Percentiles rank a stretch among this genome's conserved stretches.
phyloP scores from a whole-genome alignment of 2,329 filamentous ascomycete species.

The Onygenales sp. region DNA sequence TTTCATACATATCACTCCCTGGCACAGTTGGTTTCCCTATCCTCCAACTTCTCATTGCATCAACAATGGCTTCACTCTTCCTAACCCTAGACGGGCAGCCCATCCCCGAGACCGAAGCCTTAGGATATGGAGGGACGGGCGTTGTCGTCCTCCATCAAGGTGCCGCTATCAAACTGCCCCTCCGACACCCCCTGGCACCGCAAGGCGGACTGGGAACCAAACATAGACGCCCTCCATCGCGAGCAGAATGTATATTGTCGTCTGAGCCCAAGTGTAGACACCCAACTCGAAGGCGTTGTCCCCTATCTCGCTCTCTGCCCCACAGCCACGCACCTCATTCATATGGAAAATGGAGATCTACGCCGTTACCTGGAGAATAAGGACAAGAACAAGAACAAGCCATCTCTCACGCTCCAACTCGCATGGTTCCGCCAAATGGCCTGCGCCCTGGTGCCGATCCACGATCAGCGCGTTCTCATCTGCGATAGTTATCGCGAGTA shows the following conservation, averaged over 20 bases:
- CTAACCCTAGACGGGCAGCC: constrained; percentile 8
- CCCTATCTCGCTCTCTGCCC: constrained; percentile 10
- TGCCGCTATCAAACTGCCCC: constrained; percentile 13
- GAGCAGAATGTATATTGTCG: constrained; percentile 15
- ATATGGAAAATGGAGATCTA: constrained; percentile 15
- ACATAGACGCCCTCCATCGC: constrained; percentile 8
- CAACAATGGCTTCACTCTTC: constrained; percentile 1
- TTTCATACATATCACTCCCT: no score
- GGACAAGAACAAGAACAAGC: not conserved
- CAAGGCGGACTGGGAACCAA: constrained; percentile 10
- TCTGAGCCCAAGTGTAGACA: constrained; percentile 2
- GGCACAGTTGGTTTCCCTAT: no score
- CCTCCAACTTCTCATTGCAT: no score
- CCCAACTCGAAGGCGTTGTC: constrained; percentile 11
- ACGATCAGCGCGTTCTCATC: constrained; percentile 10
- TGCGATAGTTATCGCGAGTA: not conserved
- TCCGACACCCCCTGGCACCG: constrained; percentile 10
- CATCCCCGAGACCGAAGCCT: constrained; percentile 8
- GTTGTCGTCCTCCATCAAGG: constrained; percentile 7
- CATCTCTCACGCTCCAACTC: constrained; percentile 2
- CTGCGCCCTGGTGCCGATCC: constrained; percentile 8
- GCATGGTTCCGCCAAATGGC: constrained; percentile 10
- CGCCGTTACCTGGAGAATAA: constrained; percentile 6
- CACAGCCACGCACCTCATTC: constrained; percentile 5
- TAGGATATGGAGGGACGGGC: constrained; percentile 10